A percentile compares a stretch with the other conserved stretches of the same genome.
These are phyloP conservation scores for Umbelopsis ramanniana DNA, from an alignment of 192 early-diverging fungal genomes.

Conservation along the genomic window DNA sequence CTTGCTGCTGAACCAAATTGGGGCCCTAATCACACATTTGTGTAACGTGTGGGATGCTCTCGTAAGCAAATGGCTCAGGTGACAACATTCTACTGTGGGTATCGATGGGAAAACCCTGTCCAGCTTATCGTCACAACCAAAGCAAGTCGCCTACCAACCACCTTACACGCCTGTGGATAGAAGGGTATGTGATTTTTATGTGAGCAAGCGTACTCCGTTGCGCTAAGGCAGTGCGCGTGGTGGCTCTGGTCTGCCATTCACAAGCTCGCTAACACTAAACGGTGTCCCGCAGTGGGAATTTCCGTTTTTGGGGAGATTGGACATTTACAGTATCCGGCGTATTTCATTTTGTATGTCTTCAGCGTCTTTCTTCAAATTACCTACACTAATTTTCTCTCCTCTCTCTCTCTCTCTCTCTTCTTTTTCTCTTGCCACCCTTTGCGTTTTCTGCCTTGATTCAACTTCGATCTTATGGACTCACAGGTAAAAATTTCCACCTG, in stretches of 20 bases:
- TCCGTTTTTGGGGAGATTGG: conserved; percentile 11
- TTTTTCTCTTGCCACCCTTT: background rate
- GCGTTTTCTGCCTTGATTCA: no score
- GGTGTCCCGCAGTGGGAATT: conserved; percentile 15
- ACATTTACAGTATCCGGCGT: conserved; percentile 14
- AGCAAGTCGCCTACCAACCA: no score
- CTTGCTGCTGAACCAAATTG: conserved; percentile 4
- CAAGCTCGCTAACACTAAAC: background rate
- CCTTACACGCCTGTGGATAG: no score
- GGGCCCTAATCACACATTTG: background rate
- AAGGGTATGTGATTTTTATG: no score
- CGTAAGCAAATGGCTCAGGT: conserved; percentile 14
- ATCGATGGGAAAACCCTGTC: conserved; percentile 4
- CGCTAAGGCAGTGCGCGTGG: no score
- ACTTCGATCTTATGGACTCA: background rate
- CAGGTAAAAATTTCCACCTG: background rate
- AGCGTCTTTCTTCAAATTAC: background rate
- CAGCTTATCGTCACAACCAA: background rate
- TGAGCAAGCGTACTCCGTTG: no score
- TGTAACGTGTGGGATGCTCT: conserved; percentile 12
- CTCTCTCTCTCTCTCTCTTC: background rate
- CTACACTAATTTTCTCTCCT: background rate
- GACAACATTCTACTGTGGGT: background rate
- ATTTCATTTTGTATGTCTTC: background rate
- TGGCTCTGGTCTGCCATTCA: no score